These are phyloP conservation scores for Nyssa sinensis DNA, from an alignment of 148 eudicot species.

Conservation along the genomic window DNA sequence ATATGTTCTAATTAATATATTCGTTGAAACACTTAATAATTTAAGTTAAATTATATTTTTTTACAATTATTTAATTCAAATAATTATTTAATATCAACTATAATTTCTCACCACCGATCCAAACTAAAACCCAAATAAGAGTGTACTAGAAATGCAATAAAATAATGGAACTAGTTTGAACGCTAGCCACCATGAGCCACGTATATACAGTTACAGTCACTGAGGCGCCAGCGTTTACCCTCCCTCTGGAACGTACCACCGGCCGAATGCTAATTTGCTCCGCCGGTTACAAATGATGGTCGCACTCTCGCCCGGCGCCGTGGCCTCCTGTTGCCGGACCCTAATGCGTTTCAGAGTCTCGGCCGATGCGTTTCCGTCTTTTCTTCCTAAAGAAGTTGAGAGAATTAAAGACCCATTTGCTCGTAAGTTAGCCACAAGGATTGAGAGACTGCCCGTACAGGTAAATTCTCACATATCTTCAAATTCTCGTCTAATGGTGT, in stretches of 20 bases:
- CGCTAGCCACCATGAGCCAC: too few species aligned
- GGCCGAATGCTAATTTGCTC: neutral
- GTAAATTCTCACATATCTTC: slow-evolving; percentile 22
- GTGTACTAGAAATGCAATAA: too few species aligned
- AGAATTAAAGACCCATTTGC: slow-evolving; percentile 72
- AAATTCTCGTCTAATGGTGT: neutral
- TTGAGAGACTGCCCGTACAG: slow-evolving; percentile 72
- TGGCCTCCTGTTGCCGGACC: neutral
- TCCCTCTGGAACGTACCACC: neutral
- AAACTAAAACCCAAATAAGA: too few species aligned
- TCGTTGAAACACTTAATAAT: too few species aligned
- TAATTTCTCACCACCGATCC: too few species aligned
- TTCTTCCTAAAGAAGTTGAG: slow-evolving; percentile 65
- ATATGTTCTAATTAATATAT: too few species aligned
- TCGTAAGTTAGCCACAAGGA: slow-evolving; percentile 60
- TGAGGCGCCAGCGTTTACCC: too few species aligned
- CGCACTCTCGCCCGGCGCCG: neutral
- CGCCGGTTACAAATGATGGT: neutral
- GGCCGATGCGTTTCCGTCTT: slow-evolving; percentile 58
- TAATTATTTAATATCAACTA: too few species aligned
- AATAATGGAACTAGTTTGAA: too few species aligned
- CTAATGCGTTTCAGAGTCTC: slow-evolving; percentile 22
- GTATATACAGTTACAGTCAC: neutral
- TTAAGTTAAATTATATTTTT: too few species aligned
- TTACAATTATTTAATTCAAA: too few species aligned